phyloP scores from a whole-genome alignment of 164 flowering plant genomes.

The Stephania japonica region DNA sequence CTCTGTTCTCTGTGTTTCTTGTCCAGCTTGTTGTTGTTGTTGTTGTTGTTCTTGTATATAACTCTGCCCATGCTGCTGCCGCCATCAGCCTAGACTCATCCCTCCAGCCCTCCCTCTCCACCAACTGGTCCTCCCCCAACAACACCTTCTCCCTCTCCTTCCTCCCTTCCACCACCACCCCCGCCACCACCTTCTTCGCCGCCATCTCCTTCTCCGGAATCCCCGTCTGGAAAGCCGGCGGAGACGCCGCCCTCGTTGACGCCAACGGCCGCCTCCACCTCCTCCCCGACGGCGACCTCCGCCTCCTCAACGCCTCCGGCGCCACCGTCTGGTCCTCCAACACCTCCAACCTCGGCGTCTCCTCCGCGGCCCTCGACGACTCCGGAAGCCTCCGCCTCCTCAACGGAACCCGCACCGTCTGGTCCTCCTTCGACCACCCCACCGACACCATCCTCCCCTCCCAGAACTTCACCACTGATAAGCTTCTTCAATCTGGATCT shows the following conservation, averaged over 20 bases:
- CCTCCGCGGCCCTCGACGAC: constrained; percentile 27
- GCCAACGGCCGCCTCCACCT: constrained; percentile 18
- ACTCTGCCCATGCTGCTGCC: no score
- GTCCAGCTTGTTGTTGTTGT: no score
- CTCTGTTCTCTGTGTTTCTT: no score
- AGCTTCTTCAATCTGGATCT: constrained; percentile 22
- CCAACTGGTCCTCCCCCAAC: constrained; percentile 31
- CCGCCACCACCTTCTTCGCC: constrained; percentile 10
- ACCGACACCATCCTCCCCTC: constrained; percentile 31
- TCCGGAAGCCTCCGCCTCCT: constrained; percentile 21
- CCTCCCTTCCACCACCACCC: constrained; percentile 9
- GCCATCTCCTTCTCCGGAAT: constrained; percentile 19
- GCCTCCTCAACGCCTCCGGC: constrained; percentile 28
- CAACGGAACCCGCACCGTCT: constrained; percentile 14
- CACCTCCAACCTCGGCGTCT: constrained; percentile 23
- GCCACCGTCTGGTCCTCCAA: constrained; percentile 25
- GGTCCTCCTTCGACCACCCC: constrained; percentile 37
- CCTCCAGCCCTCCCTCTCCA: constrained; percentile 13
- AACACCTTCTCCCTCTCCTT: constrained; percentile 28
- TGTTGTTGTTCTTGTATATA: no score
- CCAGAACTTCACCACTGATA: constrained; percentile 24
- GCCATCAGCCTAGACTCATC: constrained; percentile 17
- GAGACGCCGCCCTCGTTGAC: constrained; percentile 17
- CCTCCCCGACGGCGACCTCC: constrained; percentile 28
- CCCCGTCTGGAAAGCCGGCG: constrained; percentile 30